phyloP scores from a whole-genome alignment of 202 grass and related monocot genomes.

The Panicum virgatum region DNA sequence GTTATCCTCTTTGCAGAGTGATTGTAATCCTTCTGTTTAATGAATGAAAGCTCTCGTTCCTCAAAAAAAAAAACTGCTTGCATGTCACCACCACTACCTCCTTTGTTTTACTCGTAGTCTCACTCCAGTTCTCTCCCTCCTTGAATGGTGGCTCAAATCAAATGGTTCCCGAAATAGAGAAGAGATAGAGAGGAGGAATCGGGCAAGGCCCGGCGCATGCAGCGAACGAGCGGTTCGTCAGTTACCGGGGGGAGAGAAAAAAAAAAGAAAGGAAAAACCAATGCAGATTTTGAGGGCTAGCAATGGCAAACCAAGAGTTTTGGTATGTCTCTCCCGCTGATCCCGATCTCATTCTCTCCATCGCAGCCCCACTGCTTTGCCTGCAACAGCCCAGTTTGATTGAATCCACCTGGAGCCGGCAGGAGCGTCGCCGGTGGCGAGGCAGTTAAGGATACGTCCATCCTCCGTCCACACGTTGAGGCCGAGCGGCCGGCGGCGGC shows the following conservation, averaged over 20 bases:
- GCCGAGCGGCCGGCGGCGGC: neutral
- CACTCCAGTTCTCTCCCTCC: neutral
- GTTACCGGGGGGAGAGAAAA: neutral
- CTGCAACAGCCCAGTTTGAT: neutral
- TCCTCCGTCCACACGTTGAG: neutral
- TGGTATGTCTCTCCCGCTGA: neutral
- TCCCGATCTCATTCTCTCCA: neutral
- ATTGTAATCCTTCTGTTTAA: no score
- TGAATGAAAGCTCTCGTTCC: no score
- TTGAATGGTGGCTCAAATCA: neutral
- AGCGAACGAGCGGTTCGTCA: neutral
- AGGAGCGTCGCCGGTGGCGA: neutral
- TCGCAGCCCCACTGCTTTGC: neutral
- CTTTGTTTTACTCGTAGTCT: no score
- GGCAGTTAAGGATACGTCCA: neutral
- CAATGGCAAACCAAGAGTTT: neutral
- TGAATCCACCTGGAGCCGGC: neutral
- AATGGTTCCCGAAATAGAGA: neutral
- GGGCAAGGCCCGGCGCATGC: constrained; percentile 2
- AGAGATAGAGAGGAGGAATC: neutral
- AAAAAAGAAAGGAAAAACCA: neutral
- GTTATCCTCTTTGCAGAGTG: no score
- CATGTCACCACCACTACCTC: no score
- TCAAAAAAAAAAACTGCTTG: no score
- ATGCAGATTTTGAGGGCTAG: neutral